A percentile compares a stretch with the other conserved stretches of the same genome.
phyloP scores from a whole-genome alignment of 805 yeast genomes.

The Candida gorgasii region DNA sequence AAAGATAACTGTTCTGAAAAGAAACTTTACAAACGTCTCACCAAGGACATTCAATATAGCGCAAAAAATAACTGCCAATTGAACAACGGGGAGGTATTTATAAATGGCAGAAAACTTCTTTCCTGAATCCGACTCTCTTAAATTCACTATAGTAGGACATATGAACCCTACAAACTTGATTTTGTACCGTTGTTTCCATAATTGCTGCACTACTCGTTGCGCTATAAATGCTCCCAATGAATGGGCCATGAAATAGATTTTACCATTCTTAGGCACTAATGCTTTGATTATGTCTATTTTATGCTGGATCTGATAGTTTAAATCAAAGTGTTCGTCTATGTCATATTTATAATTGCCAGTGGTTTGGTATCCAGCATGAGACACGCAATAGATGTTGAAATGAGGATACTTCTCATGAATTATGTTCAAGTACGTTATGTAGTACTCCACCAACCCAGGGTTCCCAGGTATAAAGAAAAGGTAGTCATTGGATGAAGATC shows the following conservation, averaged over 20 bases:
- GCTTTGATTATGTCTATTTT: constrained; percentile 51
- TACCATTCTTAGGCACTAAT: constrained; percentile 18
- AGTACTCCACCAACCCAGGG: constrained; percentile 71
- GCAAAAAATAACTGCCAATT: constrained; percentile 19
- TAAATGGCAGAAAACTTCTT: constrained; percentile 25
- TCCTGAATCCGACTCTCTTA: constrained; percentile 47
- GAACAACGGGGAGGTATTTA: constrained; percentile 29
- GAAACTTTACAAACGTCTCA: constrained; percentile 17
- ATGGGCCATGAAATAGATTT: constrained; percentile 58
- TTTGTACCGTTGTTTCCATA: constrained; percentile 21
- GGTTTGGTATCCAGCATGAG: constrained; percentile 60
- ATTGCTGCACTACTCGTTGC: constrained; percentile 48
- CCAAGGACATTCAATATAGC: constrained; percentile 30
- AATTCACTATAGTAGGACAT: constrained; percentile 70
- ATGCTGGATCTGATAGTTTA: constrained; percentile 61
- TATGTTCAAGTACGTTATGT: constrained; percentile 51
- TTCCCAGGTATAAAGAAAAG: constrained; percentile 69
- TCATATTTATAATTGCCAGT: constrained; percentile 26
- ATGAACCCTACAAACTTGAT: constrained; percentile 56
- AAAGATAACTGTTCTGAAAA: constrained; percentile 21
- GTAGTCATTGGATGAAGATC: constrained; percentile 20
- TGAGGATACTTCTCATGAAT: constrained; percentile 44
- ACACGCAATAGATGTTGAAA: constrained; percentile 57
- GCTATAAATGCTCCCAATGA: constrained; percentile 69
- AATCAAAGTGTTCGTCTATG: constrained; percentile 26